These are phyloP conservation scores for Candida dubliniensis DNA, from an alignment of 1,139 yeast species.

Conservation along the genomic window DNA sequence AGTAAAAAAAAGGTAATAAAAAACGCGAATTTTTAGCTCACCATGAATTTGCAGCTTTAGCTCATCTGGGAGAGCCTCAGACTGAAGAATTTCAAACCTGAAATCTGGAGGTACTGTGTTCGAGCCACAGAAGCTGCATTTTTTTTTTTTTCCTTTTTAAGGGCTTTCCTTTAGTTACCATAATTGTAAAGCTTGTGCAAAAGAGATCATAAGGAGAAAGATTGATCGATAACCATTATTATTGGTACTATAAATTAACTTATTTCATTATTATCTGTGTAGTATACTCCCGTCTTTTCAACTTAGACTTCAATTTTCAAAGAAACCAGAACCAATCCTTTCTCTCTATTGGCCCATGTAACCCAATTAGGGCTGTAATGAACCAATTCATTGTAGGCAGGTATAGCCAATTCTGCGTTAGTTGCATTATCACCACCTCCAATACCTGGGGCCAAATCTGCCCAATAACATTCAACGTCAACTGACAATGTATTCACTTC, in stretches of 20 bases:
- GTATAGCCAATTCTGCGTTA: constrained; percentile 37
- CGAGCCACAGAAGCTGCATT: constrained; percentile 1
- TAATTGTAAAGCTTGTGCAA: too few relatives aligned
- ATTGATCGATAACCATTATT: too few relatives aligned
- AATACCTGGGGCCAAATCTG: constrained; percentile 44
- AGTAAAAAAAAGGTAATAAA: not conserved
- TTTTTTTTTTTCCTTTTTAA: constrained; percentile 12
- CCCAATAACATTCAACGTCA: constrained; percentile 68
- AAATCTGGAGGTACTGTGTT: constrained; percentile 1
- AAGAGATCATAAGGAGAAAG: too few relatives aligned
- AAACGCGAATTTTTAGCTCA: not conserved
- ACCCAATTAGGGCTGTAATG: constrained; percentile 65
- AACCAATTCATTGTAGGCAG: constrained; percentile 68
- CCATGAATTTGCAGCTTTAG: constrained; percentile 34
- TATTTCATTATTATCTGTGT: too few relatives aligned
- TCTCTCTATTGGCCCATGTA: constrained; percentile 62
- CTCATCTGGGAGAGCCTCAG: constrained; percentile 59
- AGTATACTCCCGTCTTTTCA: too few relatives aligned
- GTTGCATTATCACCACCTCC: constrained; percentile 34
- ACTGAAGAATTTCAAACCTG: constrained; percentile 36
- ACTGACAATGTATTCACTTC: constrained; percentile 49
- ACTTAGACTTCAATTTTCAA: too few relatives aligned
- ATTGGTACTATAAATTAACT: too few relatives aligned
- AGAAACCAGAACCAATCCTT: constrained; percentile 79
- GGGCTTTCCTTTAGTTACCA: too few relatives aligned